These are phyloP conservation scores for Chara braunii DNA, from an alignment of 139 green algal genomes.

Conservation along the genomic window DNA sequence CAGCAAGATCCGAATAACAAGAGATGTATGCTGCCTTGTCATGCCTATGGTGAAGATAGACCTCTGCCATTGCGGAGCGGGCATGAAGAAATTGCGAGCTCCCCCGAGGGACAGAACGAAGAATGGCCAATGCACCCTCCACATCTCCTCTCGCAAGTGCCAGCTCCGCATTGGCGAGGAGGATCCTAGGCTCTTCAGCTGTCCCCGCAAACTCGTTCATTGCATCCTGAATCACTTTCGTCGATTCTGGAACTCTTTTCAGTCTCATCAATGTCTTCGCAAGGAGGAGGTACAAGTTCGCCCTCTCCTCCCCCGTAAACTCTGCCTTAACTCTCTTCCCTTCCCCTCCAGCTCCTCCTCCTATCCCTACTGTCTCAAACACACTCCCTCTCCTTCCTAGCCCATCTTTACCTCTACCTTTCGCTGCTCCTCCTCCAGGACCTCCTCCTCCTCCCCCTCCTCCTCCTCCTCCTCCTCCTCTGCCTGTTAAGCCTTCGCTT, in stretches of 20 bases:
- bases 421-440: too few species aligned
- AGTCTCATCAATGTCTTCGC: slow-evolving; percentile 23
- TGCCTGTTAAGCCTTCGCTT: too few species aligned
- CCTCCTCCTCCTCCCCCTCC: too few species aligned
- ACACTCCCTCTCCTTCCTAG: too few species aligned
- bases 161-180: slow-evolving; percentile 59
- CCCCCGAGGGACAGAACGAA: slow-evolving; percentile 36
- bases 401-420: too few species aligned
- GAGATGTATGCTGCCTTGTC: slow-evolving; percentile 55
- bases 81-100: slow-evolving; percentile 53
- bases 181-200: slow-evolving; percentile 55
- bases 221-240: slow-evolving; percentile 51
- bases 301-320: too few species aligned
- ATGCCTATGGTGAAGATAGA: slow-evolving; percentile 57
- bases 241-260: slow-evolving; percentile 53
- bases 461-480: too few species aligned
- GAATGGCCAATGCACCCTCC: slow-evolving; percentile 52
- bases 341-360: too few species aligned
- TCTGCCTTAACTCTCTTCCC: too few species aligned
- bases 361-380: too few species aligned
- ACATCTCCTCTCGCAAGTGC: slow-evolving; percentile 52
- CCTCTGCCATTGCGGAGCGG: slow-evolving; percentile 58
- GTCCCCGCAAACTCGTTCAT: slow-evolving; percentile 47
- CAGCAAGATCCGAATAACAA: slow-evolving; percentile 60
- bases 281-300: slow-evolving; percentile 54